Conservation (phyloP, 2,329 filamentous ascomycete species). For the Calonectria naviculata region DNA sequence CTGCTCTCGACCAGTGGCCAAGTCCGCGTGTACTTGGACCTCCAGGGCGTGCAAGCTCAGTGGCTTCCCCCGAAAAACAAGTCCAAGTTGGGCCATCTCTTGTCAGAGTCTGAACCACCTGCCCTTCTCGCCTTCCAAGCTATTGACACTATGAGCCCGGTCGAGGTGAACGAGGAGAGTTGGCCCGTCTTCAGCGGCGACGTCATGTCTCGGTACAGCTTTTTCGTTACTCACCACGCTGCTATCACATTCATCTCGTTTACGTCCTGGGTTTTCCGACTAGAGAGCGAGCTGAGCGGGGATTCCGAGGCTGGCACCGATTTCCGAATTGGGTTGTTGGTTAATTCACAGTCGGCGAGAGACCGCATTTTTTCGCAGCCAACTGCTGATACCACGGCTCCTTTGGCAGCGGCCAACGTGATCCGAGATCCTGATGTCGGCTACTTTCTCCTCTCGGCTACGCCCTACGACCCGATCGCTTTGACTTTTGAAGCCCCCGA, state of each 20-base stretch:
- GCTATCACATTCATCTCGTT: constrained; percentile 71
- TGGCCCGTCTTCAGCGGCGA: constrained; percentile 74
- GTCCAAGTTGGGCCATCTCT: constrained; percentile 54
- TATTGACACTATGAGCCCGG: constrained; percentile 66
- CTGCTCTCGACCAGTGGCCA: constrained; percentile 70
- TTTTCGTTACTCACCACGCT: constrained; percentile 71
- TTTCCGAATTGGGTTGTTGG: constrained; percentile 70
- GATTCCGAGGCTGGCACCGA: constrained; percentile 69
- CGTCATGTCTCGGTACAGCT: constrained; percentile 70
- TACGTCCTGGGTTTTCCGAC: constrained; percentile 71
- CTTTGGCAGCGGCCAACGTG: constrained; percentile 64
- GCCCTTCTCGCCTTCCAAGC: constrained; percentile 71
- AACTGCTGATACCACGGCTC: constrained; percentile 56
- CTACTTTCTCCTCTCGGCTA: constrained; percentile 71
- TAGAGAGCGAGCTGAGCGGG: constrained; percentile 69
- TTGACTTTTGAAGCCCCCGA: constrained; percentile 71
- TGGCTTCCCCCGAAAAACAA: constrained; percentile 71
- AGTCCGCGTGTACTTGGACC: constrained; percentile 70
- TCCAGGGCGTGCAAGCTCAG: constrained; percentile 72
- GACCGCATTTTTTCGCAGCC: constrained; percentile 69
- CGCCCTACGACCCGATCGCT: constrained; percentile 66
- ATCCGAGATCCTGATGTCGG: constrained; percentile 72
- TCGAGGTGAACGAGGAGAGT: constrained; percentile 65
- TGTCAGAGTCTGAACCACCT: constrained; percentile 53
- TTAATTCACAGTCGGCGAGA: constrained; percentile 67